Base-by-base conservation (phyloP, 2,329 filamentous ascomycete genomes). In the Neonectria hederae region DNA sequence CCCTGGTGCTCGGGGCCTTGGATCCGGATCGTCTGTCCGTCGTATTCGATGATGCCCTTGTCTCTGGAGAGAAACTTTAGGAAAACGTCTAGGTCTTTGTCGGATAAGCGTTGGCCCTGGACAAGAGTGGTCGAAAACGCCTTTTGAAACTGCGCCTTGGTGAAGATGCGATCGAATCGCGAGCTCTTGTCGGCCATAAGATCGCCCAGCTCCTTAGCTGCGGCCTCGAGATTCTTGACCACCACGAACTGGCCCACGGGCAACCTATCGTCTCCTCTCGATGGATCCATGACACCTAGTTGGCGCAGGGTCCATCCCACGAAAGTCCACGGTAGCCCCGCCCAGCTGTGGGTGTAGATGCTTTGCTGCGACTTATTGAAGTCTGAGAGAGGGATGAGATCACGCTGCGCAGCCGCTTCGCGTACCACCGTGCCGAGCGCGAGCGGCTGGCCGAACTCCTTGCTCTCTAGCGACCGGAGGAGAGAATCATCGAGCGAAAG, bases 381-480 rank as follows among this genome's bases (percentile, higher is more conserved):
- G 10, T 91, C 85, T 14, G 86, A 80, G 11, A 95, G 74, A 0
- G 91, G 88, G 13, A 97, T 82, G 77, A 97, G 86, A 48, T 91
- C 89, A 51, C 85, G 88, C 46, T 84, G 87, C 55, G 85, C 82
- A 1, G 96, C 81, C 0, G 92, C 92, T 72, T 98, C 95, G 30
- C 81, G 80, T 53, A 98, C 83, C 5, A 94, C 96, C 4, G 90
- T 88, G 1, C 91, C 91, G 1, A 99, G 82, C 3, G 92, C 93
- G 10, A 95, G 84, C 2, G 96, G 96, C 49, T 90, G 87, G 2
- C 96, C 96, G 78, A 89, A 94, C 72, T 95, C 89, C 48, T 89
- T 89, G 53, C 86, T 92, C 69, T 94, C 90, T 57, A 99, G 82
- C 38, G 89, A 88, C 24, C 87, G 85, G 22, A 92, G 81, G 1